phyloP scores from a whole-genome alignment of 2,329 filamentous ascomycete genomes.

The Sclerotinia subarctica region DNA sequence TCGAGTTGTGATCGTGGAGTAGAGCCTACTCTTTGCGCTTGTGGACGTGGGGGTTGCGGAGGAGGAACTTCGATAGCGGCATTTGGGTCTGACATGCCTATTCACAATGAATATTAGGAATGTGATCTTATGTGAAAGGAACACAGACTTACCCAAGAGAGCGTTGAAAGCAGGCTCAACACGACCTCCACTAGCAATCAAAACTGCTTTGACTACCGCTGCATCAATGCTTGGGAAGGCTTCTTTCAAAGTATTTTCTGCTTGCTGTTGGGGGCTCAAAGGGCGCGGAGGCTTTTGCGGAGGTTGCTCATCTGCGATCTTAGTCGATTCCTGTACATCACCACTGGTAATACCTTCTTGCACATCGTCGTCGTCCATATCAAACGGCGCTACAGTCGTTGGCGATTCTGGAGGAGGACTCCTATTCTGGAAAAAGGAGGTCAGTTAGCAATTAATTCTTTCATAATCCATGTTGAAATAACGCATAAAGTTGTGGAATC shows the following conservation, averaged over 20 bases:
- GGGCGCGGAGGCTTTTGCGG: constrained; percentile 86
- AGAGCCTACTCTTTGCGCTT: constrained; percentile 50
- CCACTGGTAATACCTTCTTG: constrained; percentile 55
- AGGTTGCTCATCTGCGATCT: constrained; percentile 43
- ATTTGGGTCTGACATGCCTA: constrained; percentile 78
- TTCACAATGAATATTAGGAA: constrained; percentile 19
- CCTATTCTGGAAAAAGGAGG: constrained; percentile 9
- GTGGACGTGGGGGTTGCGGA: constrained; percentile 79
- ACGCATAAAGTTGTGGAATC: constrained; percentile 16
- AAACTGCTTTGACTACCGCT: constrained; percentile 79
- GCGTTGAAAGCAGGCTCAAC: constrained; percentile 96
- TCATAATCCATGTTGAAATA: constrained; percentile 8
- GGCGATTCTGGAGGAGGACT: constrained; percentile 53
- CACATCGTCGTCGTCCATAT: constrained; percentile 68
- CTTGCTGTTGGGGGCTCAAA: constrained; percentile 76
- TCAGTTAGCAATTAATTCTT: constrained; percentile 8
- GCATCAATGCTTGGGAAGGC: constrained; percentile 85
- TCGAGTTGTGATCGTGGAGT: constrained; percentile 76
- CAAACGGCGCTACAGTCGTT: constrained; percentile 61
- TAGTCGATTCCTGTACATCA: constrained; percentile 44
- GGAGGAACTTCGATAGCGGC: constrained; percentile 58
- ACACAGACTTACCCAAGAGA: constrained; percentile 62
- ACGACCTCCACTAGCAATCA: constrained; percentile 79
- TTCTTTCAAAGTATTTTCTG: constrained; percentile 83
- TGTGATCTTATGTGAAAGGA: background rate